Evolutionary conservation across 2,329 filamentous ascomycete genomes (phyloP), one percentile per base, ranked within the genome.

Genomic region (Colletotrichum theobromicola): DNA sequence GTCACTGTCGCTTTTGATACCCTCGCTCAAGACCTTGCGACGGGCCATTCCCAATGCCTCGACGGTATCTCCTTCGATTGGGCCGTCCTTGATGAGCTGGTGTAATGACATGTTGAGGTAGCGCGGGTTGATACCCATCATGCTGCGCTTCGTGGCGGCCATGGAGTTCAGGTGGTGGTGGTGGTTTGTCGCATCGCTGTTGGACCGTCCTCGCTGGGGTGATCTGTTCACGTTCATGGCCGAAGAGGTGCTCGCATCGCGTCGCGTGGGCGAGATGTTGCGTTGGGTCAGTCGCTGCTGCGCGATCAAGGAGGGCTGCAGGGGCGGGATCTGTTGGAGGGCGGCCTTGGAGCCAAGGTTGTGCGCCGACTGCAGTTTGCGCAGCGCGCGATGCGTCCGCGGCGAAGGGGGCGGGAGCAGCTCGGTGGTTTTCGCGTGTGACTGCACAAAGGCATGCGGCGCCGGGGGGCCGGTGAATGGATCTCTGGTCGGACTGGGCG

Each of bases 361-460:
- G 85, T 95, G 93, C 65, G 94, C 93, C 35, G 94, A 95, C 83
- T 95, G 93, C 34, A 95, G 90, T 81, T 93, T 93, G 78, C 94
- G 91, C 75, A 95, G 87, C 61, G 90, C 89, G 79, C 93, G 91
- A 81, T 92, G 90, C 30, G 91, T 91, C 76, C 91, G 89, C 57
- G 92, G 92, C 32, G 92, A 92, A 28, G 90, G 88, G 75, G 91
- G 88, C 62, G 88, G 82, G 79, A 90, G 87, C 68, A 90, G 84
- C 76, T 90, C 85, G 50, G 87, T 83, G 46, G 83, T 81, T 72
- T 84, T 74, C 42, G 72, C 72, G 58, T 72, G 72, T 30, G 72
- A 72, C 30, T 76, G 75, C 61, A 66, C 65, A 28, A 70, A 70
- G 60, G 77, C 61, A 82, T 79, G 28, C 55, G 62, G 26, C 62